These are phyloP conservation scores for Fraxinus americana DNA, from an alignment of 257 asterid species.

Conservation along the genomic window DNA sequence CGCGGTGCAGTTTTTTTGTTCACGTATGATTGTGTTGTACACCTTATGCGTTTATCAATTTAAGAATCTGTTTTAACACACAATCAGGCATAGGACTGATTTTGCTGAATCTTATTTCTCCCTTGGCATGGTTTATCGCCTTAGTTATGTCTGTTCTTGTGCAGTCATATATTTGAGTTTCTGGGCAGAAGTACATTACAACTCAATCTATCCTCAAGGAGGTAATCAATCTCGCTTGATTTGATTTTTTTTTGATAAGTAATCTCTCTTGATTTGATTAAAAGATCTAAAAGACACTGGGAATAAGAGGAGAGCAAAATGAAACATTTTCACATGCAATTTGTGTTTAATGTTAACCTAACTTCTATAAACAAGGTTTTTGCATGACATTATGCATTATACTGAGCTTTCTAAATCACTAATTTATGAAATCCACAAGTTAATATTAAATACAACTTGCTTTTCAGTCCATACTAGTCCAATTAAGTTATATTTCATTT, in stretches of 20 bases:
- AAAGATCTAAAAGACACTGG: not conserved
- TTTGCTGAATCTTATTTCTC: not conserved
- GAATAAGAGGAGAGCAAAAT: not conserved
- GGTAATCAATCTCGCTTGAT: conserved; percentile 43
- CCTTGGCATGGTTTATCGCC: not conserved
- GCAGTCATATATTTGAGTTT: conserved; percentile 89
- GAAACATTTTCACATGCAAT: not conserved
- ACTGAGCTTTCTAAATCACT: not conserved
- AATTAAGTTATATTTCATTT: not conserved
- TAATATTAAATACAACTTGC: not conserved
- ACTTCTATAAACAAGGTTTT: not conserved
- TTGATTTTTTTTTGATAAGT: not conserved
- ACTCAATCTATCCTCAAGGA: conserved; percentile 91
- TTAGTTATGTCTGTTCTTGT: conserved; percentile 13
- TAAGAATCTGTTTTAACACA: not conserved
- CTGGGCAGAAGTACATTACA: conserved; percentile 99
- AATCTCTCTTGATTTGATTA: not conserved
- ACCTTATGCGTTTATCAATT: not conserved
- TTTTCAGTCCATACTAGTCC: conserved; percentile 1
- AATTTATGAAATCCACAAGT: not conserved
- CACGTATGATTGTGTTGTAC: not conserved
- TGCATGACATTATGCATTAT: not conserved
- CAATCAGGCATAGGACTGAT: not conserved
- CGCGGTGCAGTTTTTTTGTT: not conserved
- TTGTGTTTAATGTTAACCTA: not conserved